Evolutionary conservation across 257 asterid genomes (phyloP), one percentile per base, ranked within the genome.

Genomic region (Plantago ovata): DNA sequence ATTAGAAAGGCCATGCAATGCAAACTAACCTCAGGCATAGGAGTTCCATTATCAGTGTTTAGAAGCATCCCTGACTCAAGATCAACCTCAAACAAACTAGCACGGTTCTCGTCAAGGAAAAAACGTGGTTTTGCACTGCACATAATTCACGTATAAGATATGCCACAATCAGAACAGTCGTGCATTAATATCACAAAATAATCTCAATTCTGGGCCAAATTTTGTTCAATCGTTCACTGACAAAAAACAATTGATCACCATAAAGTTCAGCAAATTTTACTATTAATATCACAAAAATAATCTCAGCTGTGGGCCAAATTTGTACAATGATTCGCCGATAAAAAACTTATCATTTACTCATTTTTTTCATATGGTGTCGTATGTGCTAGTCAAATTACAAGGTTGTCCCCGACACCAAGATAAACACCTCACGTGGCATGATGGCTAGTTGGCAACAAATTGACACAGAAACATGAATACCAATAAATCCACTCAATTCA

Each of bases 1-100:
- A 32, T 20, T 38, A 33, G n/a, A 42, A 48, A 64, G 40, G 61
- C 47, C 24, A 54, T n/a, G n/a, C n/a, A n/a, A n/a, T 70, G 57
- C 62, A 62, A 66, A 69, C 79, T 66, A 64, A 93, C 99, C 89
- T 76, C 91, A 72, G 95, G 75, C 97, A 88, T 86, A 66, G 98
- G 98, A 56, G 95, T 84, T 62, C 99, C 99, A 70, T 89, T 89
- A 72, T 93, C 97, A 6, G 98, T 91, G 72, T 91, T 91, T 23
- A 73, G 76, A 60, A 91, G 98, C 98, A 91, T 85, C 38, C 98
- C 96, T 39, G 95, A 79, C 71, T 71, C 82, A 4, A 81, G 85
- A 57, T 83, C 95, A 62, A 91, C 98, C 85, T 87, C 94, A 78
- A 87, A 87, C 63, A 91, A 83, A 68, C 67, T 85, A 51, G 95